phyloP scores from a whole-genome alignment of 1,284 basidiomycete species.

The Leucoagaricus sp. region DNA sequence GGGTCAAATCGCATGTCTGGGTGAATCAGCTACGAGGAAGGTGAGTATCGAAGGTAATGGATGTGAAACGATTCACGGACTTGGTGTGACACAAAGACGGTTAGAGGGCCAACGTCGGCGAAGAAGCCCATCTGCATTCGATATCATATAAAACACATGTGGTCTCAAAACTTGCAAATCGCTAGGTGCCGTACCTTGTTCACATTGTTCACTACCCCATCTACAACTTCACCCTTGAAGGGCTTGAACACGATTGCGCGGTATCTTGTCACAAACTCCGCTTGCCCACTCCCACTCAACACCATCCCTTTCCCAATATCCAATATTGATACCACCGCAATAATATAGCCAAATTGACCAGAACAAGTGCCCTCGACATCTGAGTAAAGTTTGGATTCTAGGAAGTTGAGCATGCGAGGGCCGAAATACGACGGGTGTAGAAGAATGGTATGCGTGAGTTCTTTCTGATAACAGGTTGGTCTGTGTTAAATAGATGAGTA shows the following conservation, averaged over 20 bases:
- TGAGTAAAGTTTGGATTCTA: constrained; percentile 91
- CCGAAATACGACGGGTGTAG: constrained; percentile 99
- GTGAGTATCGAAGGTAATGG: constrained; percentile 7
- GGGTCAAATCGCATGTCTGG: constrained; percentile 93
- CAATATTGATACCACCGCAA: constrained; percentile 89
- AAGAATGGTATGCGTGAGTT: constrained; percentile 93
- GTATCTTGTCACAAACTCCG: constrained; percentile 90
- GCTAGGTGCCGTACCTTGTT: constrained; percentile 82
- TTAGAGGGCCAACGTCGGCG: constrained; percentile 91
- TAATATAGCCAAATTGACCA: constrained; percentile 96
- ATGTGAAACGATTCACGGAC: constrained; percentile 46
- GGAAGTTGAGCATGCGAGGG: constrained; percentile 90
- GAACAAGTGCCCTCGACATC: constrained; percentile 98
- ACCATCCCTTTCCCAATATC: constrained; percentile 93
- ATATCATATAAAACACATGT: background rate
- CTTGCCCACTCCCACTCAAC: constrained; percentile 89
- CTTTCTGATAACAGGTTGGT: constrained; percentile 62
- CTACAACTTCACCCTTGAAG: constrained; percentile 98
- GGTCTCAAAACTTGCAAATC: background rate
- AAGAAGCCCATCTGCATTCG: constrained; percentile 92
- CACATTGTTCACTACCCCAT: constrained; percentile 94
- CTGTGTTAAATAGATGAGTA: constrained; percentile 9
- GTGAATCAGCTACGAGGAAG: constrained; percentile 74
- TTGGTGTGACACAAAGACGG: constrained; percentile 93
- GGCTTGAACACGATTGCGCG: constrained; percentile 96